A percentile compares a stretch with the other conserved stretches of the same genome.
These are phyloP conservation scores for Bretschneidera sinensis DNA, from an alignment of 345 rosid species.

Conservation along the genomic window DNA sequence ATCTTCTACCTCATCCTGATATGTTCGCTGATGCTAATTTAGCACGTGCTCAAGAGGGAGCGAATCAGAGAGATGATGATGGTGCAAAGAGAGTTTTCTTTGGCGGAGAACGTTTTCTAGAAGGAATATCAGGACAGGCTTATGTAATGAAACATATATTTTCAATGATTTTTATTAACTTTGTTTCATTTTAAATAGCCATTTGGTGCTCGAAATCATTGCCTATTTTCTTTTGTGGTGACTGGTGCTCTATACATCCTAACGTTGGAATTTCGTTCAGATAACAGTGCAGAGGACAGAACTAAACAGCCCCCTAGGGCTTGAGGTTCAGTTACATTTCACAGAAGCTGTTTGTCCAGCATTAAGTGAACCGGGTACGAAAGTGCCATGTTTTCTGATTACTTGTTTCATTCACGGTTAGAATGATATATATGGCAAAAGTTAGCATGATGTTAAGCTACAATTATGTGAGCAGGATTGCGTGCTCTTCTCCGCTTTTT, in stretches of 20 bases:
- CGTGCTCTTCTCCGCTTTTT: slow-evolving; percentile 97
- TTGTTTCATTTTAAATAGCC: slow-evolving; percentile 10
- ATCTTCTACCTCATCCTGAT: slow-evolving; percentile 99
- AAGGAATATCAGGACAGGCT: slow-evolving; percentile 96
- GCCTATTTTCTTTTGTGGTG: neutral
- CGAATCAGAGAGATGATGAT: slow-evolving; percentile 82
- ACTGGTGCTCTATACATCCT: slow-evolving; percentile 12
- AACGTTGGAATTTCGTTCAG: slow-evolving; percentile 39
- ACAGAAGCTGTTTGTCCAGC: slow-evolving; percentile 98
- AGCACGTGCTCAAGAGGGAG: slow-evolving; percentile 59
- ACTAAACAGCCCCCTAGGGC: slow-evolving; percentile 83
- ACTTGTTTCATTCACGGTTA: neutral
- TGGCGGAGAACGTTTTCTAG: slow-evolving; percentile 97
- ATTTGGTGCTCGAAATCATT: slow-evolving; percentile 11
- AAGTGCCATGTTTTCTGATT: neutral
- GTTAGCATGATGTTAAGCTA: slow-evolving; percentile 4
- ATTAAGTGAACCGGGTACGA: slow-evolving; percentile 92
- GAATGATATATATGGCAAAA: too few species aligned
- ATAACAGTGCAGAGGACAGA: slow-evolving; percentile 96
- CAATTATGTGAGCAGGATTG: slow-evolving; percentile 53
- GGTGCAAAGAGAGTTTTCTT: slow-evolving; percentile 98
- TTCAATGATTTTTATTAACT: slow-evolving; percentile 16
- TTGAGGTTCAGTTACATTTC: slow-evolving; percentile 94
- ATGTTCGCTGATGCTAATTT: slow-evolving; percentile 91
- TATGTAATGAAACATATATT: slow-evolving; percentile 51